These are phyloP conservation scores for Carex pumila DNA, from an alignment of 176 grass and related monocot genomes.

Conservation along the genomic window DNA sequence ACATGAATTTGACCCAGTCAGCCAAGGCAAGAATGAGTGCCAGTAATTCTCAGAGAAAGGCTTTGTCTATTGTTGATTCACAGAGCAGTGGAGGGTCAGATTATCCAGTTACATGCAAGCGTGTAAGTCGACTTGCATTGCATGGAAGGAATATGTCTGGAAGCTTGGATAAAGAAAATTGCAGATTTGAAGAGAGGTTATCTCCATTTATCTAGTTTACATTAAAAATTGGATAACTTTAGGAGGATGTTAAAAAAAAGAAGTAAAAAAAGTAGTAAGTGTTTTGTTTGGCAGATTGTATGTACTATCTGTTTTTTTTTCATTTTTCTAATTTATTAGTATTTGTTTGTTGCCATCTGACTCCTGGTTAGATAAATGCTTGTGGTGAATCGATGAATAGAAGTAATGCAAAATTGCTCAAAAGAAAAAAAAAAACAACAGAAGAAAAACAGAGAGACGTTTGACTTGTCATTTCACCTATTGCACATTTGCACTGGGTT, in stretches of 20 bases:
- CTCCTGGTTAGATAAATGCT: constrained; percentile 2
- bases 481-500: background rate
- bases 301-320: background rate
- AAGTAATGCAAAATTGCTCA: background rate
- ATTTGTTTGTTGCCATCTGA: background rate
- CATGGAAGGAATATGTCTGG: constrained; percentile 35
- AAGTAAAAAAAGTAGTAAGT: background rate
- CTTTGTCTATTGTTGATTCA: constrained; percentile 48
- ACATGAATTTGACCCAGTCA: constrained; percentile 75
- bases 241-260: background rate
- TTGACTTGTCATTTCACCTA: background rate
- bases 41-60: constrained; percentile 17
- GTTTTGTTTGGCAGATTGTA: background rate
- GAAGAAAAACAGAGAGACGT: too few relatives aligned
- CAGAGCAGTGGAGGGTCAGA: constrained; percentile 43
- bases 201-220: constrained; percentile 19
- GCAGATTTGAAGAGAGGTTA: constrained; percentile 23
- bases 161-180: constrained; percentile 73
- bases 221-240: background rate
- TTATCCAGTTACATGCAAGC: constrained; percentile 36
- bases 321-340: background rate
- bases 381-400: background rate
- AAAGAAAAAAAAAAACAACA: background rate
- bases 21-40: constrained; percentile 54
- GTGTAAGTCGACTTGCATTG: constrained; percentile 29